Conservation (phyloP, 2,329 filamentous ascomycete genomes). For the Alternaria brassicicola region DNA sequence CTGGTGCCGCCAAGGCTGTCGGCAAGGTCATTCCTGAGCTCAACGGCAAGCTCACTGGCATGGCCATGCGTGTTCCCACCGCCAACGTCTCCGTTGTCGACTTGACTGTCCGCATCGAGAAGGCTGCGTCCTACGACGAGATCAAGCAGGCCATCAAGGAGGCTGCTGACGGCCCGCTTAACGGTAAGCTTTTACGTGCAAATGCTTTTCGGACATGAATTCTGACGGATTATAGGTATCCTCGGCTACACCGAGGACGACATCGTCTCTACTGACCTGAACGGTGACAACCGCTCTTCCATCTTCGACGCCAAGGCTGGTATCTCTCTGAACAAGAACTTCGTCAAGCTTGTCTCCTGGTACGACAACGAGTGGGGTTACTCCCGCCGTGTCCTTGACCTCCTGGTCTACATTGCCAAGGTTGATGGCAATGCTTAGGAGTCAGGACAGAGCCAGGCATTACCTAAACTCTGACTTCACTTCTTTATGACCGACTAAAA, state of each 20-base stretch:
- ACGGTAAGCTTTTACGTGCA: conserved; percentile 67
- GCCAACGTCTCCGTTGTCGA: conserved; percentile 99
- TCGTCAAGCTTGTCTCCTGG: conserved; percentile 98
- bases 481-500: conserved; percentile 9
- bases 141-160: conserved; percentile 92
- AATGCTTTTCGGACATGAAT: background rate
- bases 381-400: conserved; percentile 75
- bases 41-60: conserved; percentile 99
- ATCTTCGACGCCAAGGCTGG: conserved; percentile 99
- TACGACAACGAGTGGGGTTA: conserved; percentile 99
- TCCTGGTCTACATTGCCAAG: conserved; percentile 55
- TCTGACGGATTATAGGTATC: conserved; percentile 65
- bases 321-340: conserved; percentile 98
- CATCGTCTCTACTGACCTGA: conserved; percentile 90
- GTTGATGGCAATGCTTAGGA: conserved; percentile 52
- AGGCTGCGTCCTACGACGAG: conserved; percentile 83
- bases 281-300: conserved; percentile 90
- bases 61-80: conserved; percentile 99
- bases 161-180: conserved; percentile 80
- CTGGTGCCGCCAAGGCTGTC: conserved; percentile 99
- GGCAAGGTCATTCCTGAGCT: conserved; percentile 98
- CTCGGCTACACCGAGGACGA: conserved; percentile 97
- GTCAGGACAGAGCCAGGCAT: conserved; percentile 47
- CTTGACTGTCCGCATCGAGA: conserved; percentile 92
- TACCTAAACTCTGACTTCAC: conserved; percentile 40